These are phyloP conservation scores for Plantago elongata DNA, from an alignment of 257 asterid genomes.

Conservation along the genomic window DNA sequence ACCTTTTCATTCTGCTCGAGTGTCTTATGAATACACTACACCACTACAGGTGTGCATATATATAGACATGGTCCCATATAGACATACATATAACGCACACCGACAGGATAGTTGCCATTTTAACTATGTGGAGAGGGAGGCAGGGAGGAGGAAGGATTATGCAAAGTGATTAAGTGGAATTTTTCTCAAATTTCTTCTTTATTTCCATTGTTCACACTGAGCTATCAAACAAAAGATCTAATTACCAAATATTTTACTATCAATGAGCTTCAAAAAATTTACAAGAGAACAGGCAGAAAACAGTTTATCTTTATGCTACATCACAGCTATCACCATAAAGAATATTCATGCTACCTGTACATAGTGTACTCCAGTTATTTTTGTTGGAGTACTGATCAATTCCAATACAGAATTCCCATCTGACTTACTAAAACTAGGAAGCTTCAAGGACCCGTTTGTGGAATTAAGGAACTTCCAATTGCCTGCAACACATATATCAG, in stretches of 20 bases:
- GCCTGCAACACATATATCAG: constrained; percentile 42
- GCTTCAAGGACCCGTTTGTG: constrained; percentile 63
- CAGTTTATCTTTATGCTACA: constrained; percentile 9
- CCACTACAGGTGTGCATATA: too few relatives aligned
- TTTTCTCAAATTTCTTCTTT: too few relatives aligned
- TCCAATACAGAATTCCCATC: constrained; percentile 76
- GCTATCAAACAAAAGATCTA: too few relatives aligned
- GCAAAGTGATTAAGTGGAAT: too few relatives aligned
- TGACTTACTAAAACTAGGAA: constrained; percentile 75
- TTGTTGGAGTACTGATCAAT: constrained; percentile 80
- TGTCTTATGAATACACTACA: too few relatives aligned
- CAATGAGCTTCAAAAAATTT: not conserved
- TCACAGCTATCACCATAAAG: constrained; percentile 9
- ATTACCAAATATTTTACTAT: not conserved
- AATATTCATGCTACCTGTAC: constrained; percentile 65
- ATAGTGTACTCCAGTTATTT: constrained; percentile 95
- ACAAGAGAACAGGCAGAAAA: not conserved
- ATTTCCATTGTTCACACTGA: not conserved
- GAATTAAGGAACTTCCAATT: constrained; percentile 79
- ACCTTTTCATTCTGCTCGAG: too few relatives aligned
- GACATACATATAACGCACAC: too few relatives aligned
- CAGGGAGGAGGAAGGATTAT: too few relatives aligned
- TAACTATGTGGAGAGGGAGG: too few relatives aligned
- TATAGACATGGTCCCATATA: too few relatives aligned
- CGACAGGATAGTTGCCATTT: too few relatives aligned